phyloP scores from a whole-genome alignment of 2,329 filamentous ascomycete species.

The Thelonectria blattea region DNA sequence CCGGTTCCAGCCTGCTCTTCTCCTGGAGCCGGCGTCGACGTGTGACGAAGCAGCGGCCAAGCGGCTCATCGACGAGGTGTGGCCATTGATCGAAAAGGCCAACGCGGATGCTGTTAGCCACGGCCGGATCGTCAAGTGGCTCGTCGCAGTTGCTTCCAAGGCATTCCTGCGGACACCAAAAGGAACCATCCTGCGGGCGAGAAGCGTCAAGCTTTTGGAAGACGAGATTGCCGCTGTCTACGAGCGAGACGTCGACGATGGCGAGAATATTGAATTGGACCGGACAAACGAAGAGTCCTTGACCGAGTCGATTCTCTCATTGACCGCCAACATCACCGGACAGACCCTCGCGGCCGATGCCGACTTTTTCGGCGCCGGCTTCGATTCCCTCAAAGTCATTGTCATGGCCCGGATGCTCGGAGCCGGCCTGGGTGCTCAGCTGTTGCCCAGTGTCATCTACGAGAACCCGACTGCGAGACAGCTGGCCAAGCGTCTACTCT shows the following conservation, averaged over 20 bases:
- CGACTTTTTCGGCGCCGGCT: slow-evolving; percentile 1
- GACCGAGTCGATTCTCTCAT: not conserved
- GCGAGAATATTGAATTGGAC: not conserved
- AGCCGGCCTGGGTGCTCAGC: not conserved
- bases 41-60: slow-evolving; percentile 26
- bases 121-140: slow-evolving; percentile 50
- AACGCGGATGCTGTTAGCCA: slow-evolving; percentile 54
- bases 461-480: not conserved
- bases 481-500: not conserved
- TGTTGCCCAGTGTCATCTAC: slow-evolving; percentile 2
- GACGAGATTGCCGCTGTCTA: slow-evolving; percentile 5
- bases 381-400: slow-evolving; percentile 7
- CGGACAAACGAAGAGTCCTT: not conserved
- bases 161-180: slow-evolving; percentile 2
- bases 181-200: not conserved
- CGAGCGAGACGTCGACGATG: not conserved
- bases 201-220: not conserved
- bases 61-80: slow-evolving; percentile 50
- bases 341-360: not conserved
- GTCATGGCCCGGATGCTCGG: not conserved
- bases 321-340: not conserved
- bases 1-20: slow-evolving; percentile 53
- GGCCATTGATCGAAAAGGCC: slow-evolving; percentile 50
- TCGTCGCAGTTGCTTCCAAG: slow-evolving; percentile 46
- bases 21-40: slow-evolving; percentile 52